phyloP scores from a whole-genome alignment of 169 alveolate genomes.

The Cytauxzoon felis region DNA sequence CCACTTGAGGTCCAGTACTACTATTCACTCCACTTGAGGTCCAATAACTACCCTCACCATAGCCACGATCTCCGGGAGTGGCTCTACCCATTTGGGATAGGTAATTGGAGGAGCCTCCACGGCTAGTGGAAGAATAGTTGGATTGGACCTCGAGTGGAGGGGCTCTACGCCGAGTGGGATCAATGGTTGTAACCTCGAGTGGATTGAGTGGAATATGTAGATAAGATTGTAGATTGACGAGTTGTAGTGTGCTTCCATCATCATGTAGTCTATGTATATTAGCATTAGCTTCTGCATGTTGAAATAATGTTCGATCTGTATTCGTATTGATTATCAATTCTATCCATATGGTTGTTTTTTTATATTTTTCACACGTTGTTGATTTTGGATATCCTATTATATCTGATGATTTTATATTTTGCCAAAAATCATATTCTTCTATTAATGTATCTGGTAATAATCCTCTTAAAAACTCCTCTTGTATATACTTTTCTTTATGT shows the following conservation, averaged over 20 bases:
- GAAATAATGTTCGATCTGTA: constrained; percentile 30
- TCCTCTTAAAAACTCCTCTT: constrained; percentile 59
- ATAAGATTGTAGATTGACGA: neutral
- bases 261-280: constrained; percentile 4
- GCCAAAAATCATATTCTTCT: constrained; percentile 73
- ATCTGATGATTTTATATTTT: constrained; percentile 64
- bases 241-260: neutral
- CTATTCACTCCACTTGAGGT: no score
- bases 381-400: constrained; percentile 67
- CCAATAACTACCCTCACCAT: no score
- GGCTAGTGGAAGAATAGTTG: no score
- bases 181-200: no score
- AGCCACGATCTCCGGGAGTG: no score
- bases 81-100: no score
- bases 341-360: constrained; percentile 18
- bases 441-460: constrained; percentile 63
- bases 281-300: constrained; percentile 28
- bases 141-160: no score
- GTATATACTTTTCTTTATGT: constrained; percentile 58
- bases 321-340: constrained; percentile 8
- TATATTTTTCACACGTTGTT: constrained; percentile 14
- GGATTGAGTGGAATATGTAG: constrained; percentile 1
- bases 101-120: no score
- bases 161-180: no score
- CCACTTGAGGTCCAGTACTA: neutral